Evolutionary conservation across 345 rosid genomes (phyloP).

Genomic region (Orychophragmus violaceus): DNA sequence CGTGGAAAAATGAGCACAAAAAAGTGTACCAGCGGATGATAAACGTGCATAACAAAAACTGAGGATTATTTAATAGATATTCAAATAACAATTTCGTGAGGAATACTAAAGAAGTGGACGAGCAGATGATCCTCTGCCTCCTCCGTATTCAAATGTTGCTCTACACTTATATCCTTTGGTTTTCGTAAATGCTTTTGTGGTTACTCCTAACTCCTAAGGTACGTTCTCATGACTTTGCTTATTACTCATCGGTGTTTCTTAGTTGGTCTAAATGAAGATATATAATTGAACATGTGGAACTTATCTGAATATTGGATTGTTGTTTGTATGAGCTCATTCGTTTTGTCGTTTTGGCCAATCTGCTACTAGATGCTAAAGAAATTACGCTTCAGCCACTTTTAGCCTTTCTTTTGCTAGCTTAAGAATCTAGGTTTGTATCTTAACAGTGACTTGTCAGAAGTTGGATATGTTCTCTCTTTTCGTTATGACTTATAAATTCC

Average conservation of each 20-base stretch:
- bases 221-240: too few species aligned
- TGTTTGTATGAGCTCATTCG: background rate
- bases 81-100: too few species aligned
- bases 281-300: background rate
- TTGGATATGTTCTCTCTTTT: background rate
- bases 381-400: background rate
- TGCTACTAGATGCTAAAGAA: background rate
- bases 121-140: too few species aligned
- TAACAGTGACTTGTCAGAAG: background rate
- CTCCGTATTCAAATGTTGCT: too few species aligned
- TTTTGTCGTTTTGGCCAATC: background rate
- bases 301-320: background rate
- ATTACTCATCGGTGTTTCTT: too few species aligned
- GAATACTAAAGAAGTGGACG: too few species aligned
- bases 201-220: too few species aligned
- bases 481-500: background rate
- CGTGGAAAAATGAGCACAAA: conserved; percentile 85
- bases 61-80: too few species aligned
- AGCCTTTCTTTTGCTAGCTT: background rate
- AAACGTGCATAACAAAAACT: conserved; percentile 76
- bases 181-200: too few species aligned
- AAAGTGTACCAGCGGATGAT: conserved; percentile 78
- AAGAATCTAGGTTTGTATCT: background rate
- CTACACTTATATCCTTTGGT: too few species aligned
- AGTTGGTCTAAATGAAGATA: too few species aligned